Percentiles rank a stretch among this genome's conserved stretches.
These are phyloP conservation scores for Coprinellus aureogranulatus DNA, from an alignment of 768 basidiomycete genomes.

Conservation along the genomic window DNA sequence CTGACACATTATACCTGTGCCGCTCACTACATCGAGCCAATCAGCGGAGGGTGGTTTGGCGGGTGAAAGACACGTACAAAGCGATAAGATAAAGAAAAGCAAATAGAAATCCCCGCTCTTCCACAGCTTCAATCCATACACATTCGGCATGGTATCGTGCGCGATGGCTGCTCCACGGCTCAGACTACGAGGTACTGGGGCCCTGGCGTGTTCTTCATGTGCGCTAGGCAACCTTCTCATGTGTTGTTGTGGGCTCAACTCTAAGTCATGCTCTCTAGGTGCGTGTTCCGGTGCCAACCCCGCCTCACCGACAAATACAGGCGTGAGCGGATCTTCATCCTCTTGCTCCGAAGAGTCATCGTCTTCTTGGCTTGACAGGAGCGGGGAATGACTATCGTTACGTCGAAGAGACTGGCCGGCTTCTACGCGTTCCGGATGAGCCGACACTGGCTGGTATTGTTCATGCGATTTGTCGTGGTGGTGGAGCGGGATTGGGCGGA, in stretches of 20 bases:
- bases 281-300: not conserved
- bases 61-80: constrained; percentile 48
- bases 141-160: constrained; percentile 40
- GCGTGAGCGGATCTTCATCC: not conserved
- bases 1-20: constrained; percentile 81
- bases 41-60: not conserved
- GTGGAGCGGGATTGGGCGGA: constrained; percentile 67
- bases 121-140: constrained; percentile 54
- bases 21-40: constrained; percentile 49
- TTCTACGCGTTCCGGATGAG: not conserved
- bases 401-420: not conserved
- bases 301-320: not conserved
- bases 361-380: not conserved
- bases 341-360: not conserved
- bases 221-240: not conserved
- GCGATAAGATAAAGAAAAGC: constrained; percentile 52
- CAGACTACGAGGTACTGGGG: constrained; percentile 14
- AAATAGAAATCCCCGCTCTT: constrained; percentile 62
- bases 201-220: too few relatives aligned
- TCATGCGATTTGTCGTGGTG: constrained; percentile 25
- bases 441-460: not conserved
- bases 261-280: constrained; percentile 10
- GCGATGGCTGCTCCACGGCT: constrained; percentile 22
- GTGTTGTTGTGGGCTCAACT: constrained; percentile 11
- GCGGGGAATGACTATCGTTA: not conserved